Percentiles rank a stretch among this genome's conserved stretches.
Evolutionary conservation across 2,329 filamentous ascomycete genomes (phyloP).

Genomic region (Pseudodiploospora longispora): DNA sequence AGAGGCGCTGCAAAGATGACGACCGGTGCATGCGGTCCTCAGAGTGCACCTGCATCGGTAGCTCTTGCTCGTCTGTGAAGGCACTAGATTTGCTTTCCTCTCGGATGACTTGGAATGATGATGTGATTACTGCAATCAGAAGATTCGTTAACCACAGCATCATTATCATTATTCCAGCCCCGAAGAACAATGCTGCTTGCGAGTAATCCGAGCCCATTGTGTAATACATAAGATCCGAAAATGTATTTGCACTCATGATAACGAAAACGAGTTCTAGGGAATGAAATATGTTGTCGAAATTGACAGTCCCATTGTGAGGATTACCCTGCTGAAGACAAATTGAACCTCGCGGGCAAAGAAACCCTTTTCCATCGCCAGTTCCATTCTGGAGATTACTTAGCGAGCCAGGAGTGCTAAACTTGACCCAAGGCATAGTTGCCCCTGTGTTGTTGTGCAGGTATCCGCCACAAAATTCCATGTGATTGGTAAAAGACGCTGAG

Average conservation of each 20-base stretch:
- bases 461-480: conserved; percentile 78
- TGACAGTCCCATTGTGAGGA: conserved; percentile 78
- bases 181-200: conserved; percentile 70
- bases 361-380: conserved; percentile 63
- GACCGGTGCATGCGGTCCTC: conserved; percentile 29
- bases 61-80: conserved; percentile 68
- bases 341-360: conserved; percentile 76
- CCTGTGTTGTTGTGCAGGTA: conserved; percentile 57
- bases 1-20: conserved; percentile 58
- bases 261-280: conserved; percentile 94
- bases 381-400: conserved; percentile 43
- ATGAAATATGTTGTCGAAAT: conserved; percentile 89
- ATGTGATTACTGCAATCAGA: conserved; percentile 92
- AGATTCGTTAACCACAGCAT: conserved; percentile 96
- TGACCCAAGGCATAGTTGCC: conserved; percentile 58
- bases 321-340: conserved; percentile 72
- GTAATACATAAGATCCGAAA: conserved; percentile 89
- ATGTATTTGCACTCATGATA: conserved; percentile 97
- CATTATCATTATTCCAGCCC: conserved; percentile 74
- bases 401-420: conserved; percentile 24
- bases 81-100: conserved; percentile 94
- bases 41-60: conserved; percentile 23
- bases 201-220: conserved; percentile 89
- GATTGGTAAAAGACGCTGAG: conserved; percentile 50
- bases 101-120: conserved; percentile 94